phyloP scores from a whole-genome alignment of 140 eudicot species.

The Senecio squalidus region DNA sequence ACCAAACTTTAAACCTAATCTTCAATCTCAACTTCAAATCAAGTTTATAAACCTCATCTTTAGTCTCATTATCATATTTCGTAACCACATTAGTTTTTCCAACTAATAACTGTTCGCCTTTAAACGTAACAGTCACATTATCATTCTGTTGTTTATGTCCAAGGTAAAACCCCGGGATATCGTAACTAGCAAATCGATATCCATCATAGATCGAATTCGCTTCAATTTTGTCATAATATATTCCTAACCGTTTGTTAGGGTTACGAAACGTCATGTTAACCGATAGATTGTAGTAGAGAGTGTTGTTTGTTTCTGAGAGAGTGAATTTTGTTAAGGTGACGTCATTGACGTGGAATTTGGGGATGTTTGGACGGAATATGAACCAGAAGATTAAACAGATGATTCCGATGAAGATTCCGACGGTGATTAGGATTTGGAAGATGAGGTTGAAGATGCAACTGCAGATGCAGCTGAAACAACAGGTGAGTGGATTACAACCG shows the following conservation, averaged over 20 bases:
- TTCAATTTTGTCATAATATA: conserved; percentile 47
- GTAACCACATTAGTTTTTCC: background rate
- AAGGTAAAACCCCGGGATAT: conserved; percentile 35
- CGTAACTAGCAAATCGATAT: conserved; percentile 22
- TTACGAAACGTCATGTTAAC: conserved; percentile 46
- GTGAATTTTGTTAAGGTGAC: conserved; percentile 50
- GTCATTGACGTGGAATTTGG: conserved; percentile 55
- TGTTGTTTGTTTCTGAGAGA: conserved; percentile 32
- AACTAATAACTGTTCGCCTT: conserved; percentile 34
- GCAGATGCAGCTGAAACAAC: conserved; percentile 61
- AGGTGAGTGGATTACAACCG: conserved; percentile 53
- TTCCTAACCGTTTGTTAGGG: conserved; percentile 57
- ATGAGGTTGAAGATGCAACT: conserved; percentile 54
- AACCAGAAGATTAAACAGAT: conserved; percentile 45
- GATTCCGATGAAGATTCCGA: conserved; percentile 35
- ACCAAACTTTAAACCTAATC: conserved; percentile 37
- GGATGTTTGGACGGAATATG: conserved; percentile 61
- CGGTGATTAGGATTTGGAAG: conserved; percentile 50
- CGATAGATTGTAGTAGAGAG: conserved; percentile 42
- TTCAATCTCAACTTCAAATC: conserved; percentile 39
- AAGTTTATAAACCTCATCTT: conserved; percentile 19
- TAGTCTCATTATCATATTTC: conserved; percentile 26
- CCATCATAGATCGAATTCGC: conserved; percentile 34
- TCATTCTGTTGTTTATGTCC: conserved; percentile 40
- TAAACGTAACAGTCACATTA: conserved; percentile 20